These are phyloP conservation scores for Aspergillus costaricaensis DNA, from an alignment of 2,329 filamentous ascomycete species.

Conservation along the genomic window DNA sequence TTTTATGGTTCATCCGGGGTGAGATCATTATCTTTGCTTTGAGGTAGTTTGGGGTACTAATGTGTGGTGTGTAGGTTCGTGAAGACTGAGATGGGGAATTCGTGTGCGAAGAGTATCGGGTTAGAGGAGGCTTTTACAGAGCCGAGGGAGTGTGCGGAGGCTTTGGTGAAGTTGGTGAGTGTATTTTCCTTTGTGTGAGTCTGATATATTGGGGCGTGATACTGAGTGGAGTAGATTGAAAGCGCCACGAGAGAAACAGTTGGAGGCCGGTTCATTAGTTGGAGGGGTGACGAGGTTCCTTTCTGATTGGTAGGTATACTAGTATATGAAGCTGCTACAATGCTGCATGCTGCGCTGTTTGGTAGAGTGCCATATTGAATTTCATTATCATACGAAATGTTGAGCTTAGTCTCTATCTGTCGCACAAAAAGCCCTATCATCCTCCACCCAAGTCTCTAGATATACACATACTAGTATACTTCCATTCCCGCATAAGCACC, in stretches of 20 bases:
- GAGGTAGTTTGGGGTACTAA: neutral
- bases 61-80: neutral
- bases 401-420: too few species aligned
- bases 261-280: slow-evolving; percentile 2
- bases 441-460: too few species aligned
- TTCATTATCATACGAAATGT: too few species aligned
- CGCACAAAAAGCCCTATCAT: too few species aligned
- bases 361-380: too few species aligned
- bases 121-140: neutral
- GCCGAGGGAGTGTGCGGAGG: neutral
- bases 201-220: neutral
- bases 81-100: neutral
- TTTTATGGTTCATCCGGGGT: slow-evolving; percentile 3
- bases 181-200: neutral
- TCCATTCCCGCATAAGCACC: too few species aligned
- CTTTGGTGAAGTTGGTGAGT: neutral
- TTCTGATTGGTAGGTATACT: neutral
- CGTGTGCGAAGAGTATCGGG: slow-evolving; percentile 4
- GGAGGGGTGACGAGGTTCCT: neutral
- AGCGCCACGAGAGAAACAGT: slow-evolving; percentile 4
- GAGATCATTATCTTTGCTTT: neutral
- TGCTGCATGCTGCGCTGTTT: too few species aligned
- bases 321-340: neutral
- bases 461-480: too few species aligned
- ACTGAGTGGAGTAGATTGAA: neutral